Conservation (phyloP, 495 filamentous ascomycete genomes). For the Saxispiralis lemnorum region DNA sequence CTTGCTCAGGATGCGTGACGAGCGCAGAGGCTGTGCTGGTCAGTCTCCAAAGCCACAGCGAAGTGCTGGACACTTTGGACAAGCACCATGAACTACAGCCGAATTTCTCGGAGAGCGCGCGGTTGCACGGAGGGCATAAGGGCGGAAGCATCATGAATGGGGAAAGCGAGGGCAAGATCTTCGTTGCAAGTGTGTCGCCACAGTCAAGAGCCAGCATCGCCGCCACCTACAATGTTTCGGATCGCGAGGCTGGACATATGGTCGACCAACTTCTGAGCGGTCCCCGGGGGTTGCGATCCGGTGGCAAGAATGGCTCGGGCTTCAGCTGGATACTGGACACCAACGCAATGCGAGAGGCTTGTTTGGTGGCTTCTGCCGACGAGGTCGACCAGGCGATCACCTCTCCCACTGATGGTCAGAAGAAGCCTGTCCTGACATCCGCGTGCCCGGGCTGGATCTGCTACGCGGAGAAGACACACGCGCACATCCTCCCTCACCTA, state of each 20-base stretch:
- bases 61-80: slow-evolving; percentile 72
- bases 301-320: slow-evolving; percentile 51
- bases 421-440: slow-evolving; percentile 66
- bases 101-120: background rate
- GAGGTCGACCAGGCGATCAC: slow-evolving; percentile 33
- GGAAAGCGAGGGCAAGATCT: slow-evolving; percentile 38
- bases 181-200: slow-evolving; percentile 80
- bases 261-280: slow-evolving; percentile 65
- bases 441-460: slow-evolving; percentile 97
- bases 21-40: slow-evolving; percentile 92
- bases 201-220: slow-evolving; percentile 78
- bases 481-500: slow-evolving; percentile 77
- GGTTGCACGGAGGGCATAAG: background rate
- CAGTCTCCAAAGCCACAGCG: slow-evolving; percentile 74
- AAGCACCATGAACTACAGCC: slow-evolving; percentile 34
- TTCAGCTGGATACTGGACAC: slow-evolving; percentile 84
- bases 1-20: slow-evolving; percentile 93
- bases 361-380: slow-evolving; percentile 62
- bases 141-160: background rate
- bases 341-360: slow-evolving; percentile 58
- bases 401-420: slow-evolving; percentile 24
- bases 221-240: slow-evolving; percentile 55
- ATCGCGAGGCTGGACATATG: slow-evolving; percentile 59
- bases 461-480: slow-evolving; percentile 94
- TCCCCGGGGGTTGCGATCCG: slow-evolving; percentile 43